A percentile compares a stretch with the other conserved stretches of the same genome.
Conservation (phyloP, 1,139 yeast species). For the Yamadazyma siamensis region DNA sequence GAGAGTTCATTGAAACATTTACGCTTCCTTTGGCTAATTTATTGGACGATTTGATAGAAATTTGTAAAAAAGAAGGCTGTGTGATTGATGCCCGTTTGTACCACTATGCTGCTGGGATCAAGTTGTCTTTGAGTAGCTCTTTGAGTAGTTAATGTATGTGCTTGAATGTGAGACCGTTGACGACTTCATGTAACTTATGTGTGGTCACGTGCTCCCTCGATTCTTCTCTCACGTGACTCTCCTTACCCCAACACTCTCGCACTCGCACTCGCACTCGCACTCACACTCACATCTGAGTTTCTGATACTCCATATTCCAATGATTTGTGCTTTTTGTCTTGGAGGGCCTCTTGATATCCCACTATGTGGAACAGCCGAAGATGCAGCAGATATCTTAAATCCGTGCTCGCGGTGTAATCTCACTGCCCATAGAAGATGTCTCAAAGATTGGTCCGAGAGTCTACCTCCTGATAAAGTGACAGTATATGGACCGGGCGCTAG, state of each 20-base stretch:
- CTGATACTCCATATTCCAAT: neutral
- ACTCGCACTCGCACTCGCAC: neutral
- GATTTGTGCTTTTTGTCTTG: constrained; percentile 40
- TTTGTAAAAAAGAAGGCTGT: constrained; percentile 60
- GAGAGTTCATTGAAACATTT: constrained; percentile 84
- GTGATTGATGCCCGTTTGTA: constrained; percentile 83
- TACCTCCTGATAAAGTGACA: constrained; percentile 29
- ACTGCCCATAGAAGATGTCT: constrained; percentile 40
- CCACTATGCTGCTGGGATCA: constrained; percentile 73
- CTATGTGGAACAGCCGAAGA: constrained; percentile 39
- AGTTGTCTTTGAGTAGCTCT: constrained; percentile 4
- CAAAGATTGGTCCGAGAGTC: constrained; percentile 42
- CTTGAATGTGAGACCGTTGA: neutral
- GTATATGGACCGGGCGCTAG: constrained; percentile 23
- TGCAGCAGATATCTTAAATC: constrained; percentile 37
- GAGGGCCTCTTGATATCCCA: constrained; percentile 38
- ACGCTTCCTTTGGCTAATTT: constrained; percentile 59
- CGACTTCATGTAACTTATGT: too few species aligned
- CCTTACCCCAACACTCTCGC: neutral
- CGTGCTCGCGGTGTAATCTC: constrained; percentile 40
- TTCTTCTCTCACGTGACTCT: constrained; percentile 1
- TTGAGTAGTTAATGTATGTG: neutral
- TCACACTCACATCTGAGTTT: constrained; percentile 1
- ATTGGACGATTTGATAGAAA: constrained; percentile 48
- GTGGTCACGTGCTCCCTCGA: too few species aligned